A percentile compares a stretch with the other conserved stretches of the same genome.
Conservation (phyloP, 2,329 filamentous ascomycete species). For the Colletotrichum sp. region DNA sequence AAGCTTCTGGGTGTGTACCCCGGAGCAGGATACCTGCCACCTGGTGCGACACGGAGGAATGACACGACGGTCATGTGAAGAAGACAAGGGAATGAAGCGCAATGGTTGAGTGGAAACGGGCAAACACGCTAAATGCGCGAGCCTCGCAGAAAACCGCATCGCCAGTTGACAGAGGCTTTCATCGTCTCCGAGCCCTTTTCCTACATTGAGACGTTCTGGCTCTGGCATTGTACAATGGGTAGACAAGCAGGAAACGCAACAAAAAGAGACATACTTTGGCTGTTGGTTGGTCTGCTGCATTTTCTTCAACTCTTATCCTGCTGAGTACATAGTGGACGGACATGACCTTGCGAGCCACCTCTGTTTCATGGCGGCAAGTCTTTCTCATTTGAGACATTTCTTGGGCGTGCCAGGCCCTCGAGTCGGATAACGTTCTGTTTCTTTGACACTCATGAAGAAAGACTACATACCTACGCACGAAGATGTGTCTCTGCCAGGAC, state of each 20-base stretch:
- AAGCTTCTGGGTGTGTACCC: not conserved
- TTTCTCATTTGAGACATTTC: not conserved
- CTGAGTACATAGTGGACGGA: not conserved
- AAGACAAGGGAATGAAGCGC: not conserved
- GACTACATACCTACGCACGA: not conserved
- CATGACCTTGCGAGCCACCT: not conserved
- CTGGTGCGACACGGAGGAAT: conserved; percentile 1
- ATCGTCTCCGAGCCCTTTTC: not conserved
- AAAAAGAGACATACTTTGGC: not conserved
- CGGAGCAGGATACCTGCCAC: not conserved
- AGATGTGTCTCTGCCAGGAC: not conserved
- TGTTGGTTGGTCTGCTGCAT: conserved; percentile 1
- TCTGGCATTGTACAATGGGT: conserved; percentile 13
- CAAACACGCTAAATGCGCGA: not conserved
- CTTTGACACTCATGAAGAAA: not conserved
- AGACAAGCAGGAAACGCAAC: conserved; percentile 14
- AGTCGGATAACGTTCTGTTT: not conserved
- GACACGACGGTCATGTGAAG: not conserved
- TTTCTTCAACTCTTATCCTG: not conserved
- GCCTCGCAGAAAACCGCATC: not conserved
- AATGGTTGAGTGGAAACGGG: not conserved
- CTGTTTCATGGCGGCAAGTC: not conserved
- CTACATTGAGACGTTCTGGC: not conserved
- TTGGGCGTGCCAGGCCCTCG: not conserved
- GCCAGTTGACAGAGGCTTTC: not conserved